Evolutionary conservation across 2,329 filamentous ascomycete species (phyloP).

Genomic region (Trichocomaceae sp.): DNA sequence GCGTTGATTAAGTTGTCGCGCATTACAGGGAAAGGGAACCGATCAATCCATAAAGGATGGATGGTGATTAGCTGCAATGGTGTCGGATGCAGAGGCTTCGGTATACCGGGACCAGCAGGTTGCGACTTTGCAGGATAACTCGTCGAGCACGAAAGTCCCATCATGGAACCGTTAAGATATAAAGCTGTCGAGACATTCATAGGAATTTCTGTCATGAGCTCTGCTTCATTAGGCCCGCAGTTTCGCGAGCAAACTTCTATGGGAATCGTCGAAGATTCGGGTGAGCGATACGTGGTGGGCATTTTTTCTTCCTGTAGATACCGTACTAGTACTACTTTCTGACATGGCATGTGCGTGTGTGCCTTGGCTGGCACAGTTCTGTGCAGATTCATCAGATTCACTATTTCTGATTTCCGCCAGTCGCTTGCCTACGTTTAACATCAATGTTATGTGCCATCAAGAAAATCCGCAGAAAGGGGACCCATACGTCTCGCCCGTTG

Average conservation of each 20-base stretch:
- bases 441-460: background rate
- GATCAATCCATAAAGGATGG: conserved; percentile 33
- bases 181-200: conserved; percentile 25
- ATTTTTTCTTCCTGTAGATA: background rate
- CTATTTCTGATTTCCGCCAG: background rate
- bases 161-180: conserved; percentile 26
- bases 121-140: conserved; percentile 21
- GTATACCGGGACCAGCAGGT: conserved; percentile 15
- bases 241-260: background rate
- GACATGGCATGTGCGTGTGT: background rate
- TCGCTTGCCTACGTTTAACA: background rate
- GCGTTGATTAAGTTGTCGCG: conserved; percentile 30
- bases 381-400: background rate
- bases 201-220: conserved; percentile 4
- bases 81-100: conserved; percentile 27
- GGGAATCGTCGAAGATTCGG: background rate
- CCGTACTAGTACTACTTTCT: background rate
- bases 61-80: conserved; percentile 26
- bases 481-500: conserved; percentile 32
- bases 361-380: background rate
- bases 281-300: background rate
- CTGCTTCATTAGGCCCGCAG: conserved; percentile 6
- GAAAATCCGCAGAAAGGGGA: too few relatives aligned
- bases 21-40: conserved; percentile 34
- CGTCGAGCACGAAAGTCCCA: conserved; percentile 25